A percentile compares a stretch with the other conserved stretches of the same genome.
These are phyloP conservation scores for Schrenkiella parvula DNA, from an alignment of 345 rosid species.

Conservation along the genomic window DNA sequence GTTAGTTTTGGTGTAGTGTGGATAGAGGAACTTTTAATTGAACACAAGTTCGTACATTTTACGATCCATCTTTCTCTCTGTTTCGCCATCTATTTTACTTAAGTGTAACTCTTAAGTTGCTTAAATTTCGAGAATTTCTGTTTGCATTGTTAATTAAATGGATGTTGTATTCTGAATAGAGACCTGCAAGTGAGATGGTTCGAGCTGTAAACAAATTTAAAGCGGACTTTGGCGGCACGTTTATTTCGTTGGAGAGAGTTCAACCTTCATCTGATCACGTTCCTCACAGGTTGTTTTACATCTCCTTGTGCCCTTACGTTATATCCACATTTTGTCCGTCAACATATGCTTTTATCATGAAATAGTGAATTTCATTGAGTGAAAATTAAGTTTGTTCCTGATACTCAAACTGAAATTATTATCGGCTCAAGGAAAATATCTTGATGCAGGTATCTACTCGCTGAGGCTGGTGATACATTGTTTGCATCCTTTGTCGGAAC, in stretches of 20 bases:
- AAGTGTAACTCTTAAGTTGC: background rate
- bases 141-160: background rate
- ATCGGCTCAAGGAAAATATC: background rate
- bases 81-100: background rate
- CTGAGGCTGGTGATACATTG: slow-evolving; percentile 91
- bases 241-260: slow-evolving; percentile 80
- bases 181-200: slow-evolving; percentile 81
- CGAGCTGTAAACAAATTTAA: slow-evolving; percentile 90
- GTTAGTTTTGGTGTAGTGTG: background rate
- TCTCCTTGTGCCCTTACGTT: too few relatives aligned
- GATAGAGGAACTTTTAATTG: background rate
- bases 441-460: slow-evolving; percentile 65
- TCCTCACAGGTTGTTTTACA: slow-evolving; percentile 67
- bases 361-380: background rate
- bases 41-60: background rate
- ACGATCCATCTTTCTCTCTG: background rate
- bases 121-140: background rate
- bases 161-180: slow-evolving; percentile 38
- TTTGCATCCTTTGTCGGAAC: slow-evolving; percentile 98
- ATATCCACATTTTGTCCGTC: too few relatives aligned
- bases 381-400: background rate
- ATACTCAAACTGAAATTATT: background rate
- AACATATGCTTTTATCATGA: too few relatives aligned
- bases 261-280: slow-evolving; percentile 96
- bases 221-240: slow-evolving; percentile 93